These are phyloP conservation scores for Metschnikowia borealis DNA, from an alignment of 805 yeast species.

Conservation along the genomic window DNA sequence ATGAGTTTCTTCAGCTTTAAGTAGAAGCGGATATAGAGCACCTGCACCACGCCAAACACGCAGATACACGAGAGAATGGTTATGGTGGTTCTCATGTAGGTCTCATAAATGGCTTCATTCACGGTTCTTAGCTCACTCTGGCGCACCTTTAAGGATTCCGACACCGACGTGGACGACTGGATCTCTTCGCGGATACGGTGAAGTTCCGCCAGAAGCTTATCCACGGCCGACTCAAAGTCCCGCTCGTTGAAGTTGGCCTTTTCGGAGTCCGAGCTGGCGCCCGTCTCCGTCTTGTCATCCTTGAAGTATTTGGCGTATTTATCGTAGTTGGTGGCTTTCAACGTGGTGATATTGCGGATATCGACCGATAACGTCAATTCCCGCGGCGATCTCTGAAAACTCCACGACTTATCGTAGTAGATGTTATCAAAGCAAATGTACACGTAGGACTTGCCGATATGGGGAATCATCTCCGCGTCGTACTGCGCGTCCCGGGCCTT, in stretches of 20 bases:
- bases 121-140: slow-evolving; percentile 34
- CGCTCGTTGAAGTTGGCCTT: slow-evolving; percentile 16
- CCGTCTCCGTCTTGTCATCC: slow-evolving; percentile 1
- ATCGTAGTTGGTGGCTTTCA: slow-evolving; percentile 35
- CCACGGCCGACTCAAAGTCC: slow-evolving; percentile 31
- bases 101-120: slow-evolving; percentile 35
- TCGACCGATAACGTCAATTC: slow-evolving; percentile 35
- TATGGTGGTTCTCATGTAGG: slow-evolving; percentile 30
- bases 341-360: slow-evolving; percentile 32
- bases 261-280: not conserved
- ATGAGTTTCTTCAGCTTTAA: slow-evolving; percentile 26
- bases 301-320: slow-evolving; percentile 34
- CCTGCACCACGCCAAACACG: slow-evolving; percentile 29
- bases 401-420: slow-evolving; percentile 41
- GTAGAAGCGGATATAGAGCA: slow-evolving; percentile 27
- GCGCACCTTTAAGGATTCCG: slow-evolving; percentile 28
- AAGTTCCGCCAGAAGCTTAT: slow-evolving; percentile 29
- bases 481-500: slow-evolving; percentile 10
- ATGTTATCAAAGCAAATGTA: slow-evolving; percentile 42
- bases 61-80: slow-evolving; percentile 25
- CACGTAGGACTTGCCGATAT: slow-evolving; percentile 26
- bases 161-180: slow-evolving; percentile 24
- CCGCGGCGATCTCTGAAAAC: slow-evolving; percentile 29
- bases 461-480: slow-evolving; percentile 17
- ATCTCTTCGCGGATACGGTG: slow-evolving; percentile 29